Conservation (phyloP, 305 asterid species). For the Fraxinus greggii region DNA sequence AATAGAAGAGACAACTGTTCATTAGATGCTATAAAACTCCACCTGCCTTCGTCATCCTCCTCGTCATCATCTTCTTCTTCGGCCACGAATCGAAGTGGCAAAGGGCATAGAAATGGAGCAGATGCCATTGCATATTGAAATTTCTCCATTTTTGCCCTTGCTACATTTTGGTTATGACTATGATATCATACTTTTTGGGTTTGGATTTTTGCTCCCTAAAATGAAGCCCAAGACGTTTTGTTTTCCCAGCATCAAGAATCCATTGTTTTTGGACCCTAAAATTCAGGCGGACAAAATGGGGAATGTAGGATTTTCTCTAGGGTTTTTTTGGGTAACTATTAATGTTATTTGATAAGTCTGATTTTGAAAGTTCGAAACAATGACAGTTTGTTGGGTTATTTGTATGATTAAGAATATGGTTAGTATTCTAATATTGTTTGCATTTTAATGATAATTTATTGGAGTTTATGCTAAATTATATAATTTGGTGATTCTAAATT, state of each 20-base stretch:
- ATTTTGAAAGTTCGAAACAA: constrained; percentile 21
- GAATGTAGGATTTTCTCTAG: not conserved
- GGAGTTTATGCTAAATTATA: not conserved
- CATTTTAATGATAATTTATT: not conserved
- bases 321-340: not conserved
- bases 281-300: constrained; percentile 33
- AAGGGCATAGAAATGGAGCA: constrained; percentile 41
- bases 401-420: not conserved
- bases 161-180: constrained; percentile 23
- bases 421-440: not conserved
- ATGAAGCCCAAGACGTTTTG: constrained; percentile 25
- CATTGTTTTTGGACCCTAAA: constrained; percentile 12
- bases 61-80: constrained; percentile 32
- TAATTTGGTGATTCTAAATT: not conserved
- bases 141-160: constrained; percentile 44
- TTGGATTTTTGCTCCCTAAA: constrained; percentile 16
- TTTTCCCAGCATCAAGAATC: constrained; percentile 10
- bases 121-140: constrained; percentile 55
- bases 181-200: constrained; percentile 26
- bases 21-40: constrained; percentile 31
- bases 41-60: constrained; percentile 27
- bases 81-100: constrained; percentile 21
- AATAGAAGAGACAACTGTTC: constrained; percentile 48
- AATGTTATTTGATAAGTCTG: not conserved
- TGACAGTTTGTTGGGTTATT: not conserved